Evolutionary conservation across 805 yeast species (phyloP), one percentile per base, ranked within the genome.

Genomic region (Schizosaccharomyces octosporus): DNA sequence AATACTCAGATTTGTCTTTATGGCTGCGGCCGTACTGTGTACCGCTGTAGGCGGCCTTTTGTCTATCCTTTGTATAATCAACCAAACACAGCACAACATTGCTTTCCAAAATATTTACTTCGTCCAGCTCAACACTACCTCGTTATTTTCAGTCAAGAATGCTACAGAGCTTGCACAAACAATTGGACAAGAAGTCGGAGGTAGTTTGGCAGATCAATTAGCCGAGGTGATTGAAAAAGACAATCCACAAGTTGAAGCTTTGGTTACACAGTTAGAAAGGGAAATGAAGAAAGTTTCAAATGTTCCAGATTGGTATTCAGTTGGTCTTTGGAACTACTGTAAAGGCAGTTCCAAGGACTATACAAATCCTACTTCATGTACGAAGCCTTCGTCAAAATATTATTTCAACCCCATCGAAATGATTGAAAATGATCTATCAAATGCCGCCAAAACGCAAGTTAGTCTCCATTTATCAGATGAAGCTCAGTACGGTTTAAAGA

Each of bases 241-340:
- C 48, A 19, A 19, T 9, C 13, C 48, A 6, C 5, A 43, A 15
- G 6, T 43, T 43, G 6, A 17, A 3, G 3, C 24, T n/a, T 5
- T 17, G 5, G 13, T 19, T 15, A 24, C n/a, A 24, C 55, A 48
- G 24, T 9, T 48, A 13, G 29, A 48, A 24, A n/a, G 6, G 29
- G 24, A n/a, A 24, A 48, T 59, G 51, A 43, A 43, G 48, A 15
- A 43, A 5, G 13, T 43, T 17, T 43, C 48, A n/a, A 55, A 31
- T 15, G 65, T 81, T 7, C 69, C 78, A 2, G 76, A 76, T 55
- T 72, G 77, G 36, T 79, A 79, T 65, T 74, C 78, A 17, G 72
- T 81, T 42, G 85, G 86, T 45, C 70, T 80, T 65, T 82, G 84
- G 79, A 83, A 84, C 29, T 82, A 80, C 70, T 83, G 88, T 69